phyloP scores from a whole-genome alignment of 2,329 filamentous ascomycete genomes.

The Fragosphaeria purpurea region DNA sequence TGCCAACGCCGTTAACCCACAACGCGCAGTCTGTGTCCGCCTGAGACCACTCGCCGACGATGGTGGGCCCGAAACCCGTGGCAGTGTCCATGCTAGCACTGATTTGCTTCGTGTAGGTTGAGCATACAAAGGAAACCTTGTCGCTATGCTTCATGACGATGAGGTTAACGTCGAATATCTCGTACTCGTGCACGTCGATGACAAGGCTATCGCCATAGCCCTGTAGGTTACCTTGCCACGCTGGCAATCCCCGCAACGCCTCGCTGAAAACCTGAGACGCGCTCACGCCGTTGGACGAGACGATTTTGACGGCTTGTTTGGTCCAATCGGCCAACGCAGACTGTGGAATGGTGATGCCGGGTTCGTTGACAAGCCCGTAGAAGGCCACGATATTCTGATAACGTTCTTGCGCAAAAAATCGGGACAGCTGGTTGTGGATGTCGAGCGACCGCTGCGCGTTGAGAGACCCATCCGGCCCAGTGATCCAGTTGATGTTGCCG shows the following conservation, averaged over 20 bases:
- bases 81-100: conserved; percentile 57
- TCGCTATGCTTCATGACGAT: conserved; percentile 69
- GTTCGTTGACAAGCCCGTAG: conserved; percentile 91
- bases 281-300: conserved; percentile 65
- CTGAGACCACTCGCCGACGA: conserved; percentile 94
- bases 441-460: conserved; percentile 77
- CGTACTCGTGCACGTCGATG: conserved; percentile 92
- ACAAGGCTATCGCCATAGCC: conserved; percentile 63
- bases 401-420: conserved; percentile 85
- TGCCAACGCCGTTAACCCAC: conserved; percentile 79
- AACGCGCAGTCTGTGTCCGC: conserved; percentile 88
- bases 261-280: conserved; percentile 74
- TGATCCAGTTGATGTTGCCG: conserved; percentile 74
- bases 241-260: conserved; percentile 80
- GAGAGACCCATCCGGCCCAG: conserved; percentile 68
- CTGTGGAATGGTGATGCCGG: conserved; percentile 63
- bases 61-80: conserved; percentile 81
- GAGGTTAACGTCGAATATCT: conserved; percentile 88
- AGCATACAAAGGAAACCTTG: conserved; percentile 80
- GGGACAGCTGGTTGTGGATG: conserved; percentile 72
- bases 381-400: conserved; percentile 86
- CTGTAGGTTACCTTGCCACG: conserved; percentile 65
- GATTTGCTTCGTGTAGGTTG: conserved; percentile 74
- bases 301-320: conserved; percentile 55
- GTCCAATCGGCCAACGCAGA: conserved; percentile 70